Base-by-base conservation (phyloP, 1,284 basidiomycete genomes). In the Apiotrichum veenhuisii region DNA sequence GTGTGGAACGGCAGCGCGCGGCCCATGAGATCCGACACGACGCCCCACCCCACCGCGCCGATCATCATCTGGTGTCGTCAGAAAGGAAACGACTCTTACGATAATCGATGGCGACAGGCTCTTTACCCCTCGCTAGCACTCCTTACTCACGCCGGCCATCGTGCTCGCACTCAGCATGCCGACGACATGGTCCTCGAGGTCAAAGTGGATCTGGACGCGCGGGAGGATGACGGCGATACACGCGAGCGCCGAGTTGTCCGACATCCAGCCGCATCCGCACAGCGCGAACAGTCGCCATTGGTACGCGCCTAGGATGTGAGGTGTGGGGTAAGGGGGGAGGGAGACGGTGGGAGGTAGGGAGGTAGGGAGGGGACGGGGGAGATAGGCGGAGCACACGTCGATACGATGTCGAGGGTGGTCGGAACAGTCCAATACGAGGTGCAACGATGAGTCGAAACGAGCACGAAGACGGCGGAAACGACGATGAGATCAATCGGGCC, bases 41-140 rank as follows among this genome's bases (percentile, higher is more conserved):
- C 87, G 50, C 92, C 92, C 92, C 92, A 96, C 2, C 88, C 89
- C 12, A 95, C 78, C 0, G 92, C 91, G 5, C 94, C 94, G 55
- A 97, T 74, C 91, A 96, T 96, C 95, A 98, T 98, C 41, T 95
- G 90, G 49, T 9, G 5, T 41, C 20, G n/a, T 18, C n/a, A 8
- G 10, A 8, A 34, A 15, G 50, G 52, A 43, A 50, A 41, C 52
- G 11, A 27, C 40, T 18, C 20, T 12, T 38, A n/a, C n/a, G n/a
- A n/a, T n/a, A n/a, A n/a, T n/a, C n/a, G n/a, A n/a, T n/a, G n/a
- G n/a, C n/a, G n/a, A n/a, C 9, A 18, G 20, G 30, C n/a, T 10
- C 49, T 25, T 18, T n/a, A 30, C 20, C 5, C 17, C 9, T 12
- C 26, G 33, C n/a, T 8, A 8, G n/a, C 40, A 12, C 25, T 20